Base-by-base conservation (phyloP, 306 rosid species). In the Rubus idaeus region DNA sequence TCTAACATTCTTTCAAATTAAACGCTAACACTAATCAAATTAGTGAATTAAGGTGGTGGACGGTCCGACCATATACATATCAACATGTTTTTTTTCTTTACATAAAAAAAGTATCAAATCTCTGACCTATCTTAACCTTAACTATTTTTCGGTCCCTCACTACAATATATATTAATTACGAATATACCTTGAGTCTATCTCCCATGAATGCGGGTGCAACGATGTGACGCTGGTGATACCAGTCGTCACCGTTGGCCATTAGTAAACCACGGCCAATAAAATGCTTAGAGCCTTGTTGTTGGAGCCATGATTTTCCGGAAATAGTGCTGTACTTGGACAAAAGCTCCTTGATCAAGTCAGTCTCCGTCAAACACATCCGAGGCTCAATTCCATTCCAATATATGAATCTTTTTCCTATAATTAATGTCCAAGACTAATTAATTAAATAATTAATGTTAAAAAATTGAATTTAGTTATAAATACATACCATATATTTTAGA, bases 401-500 rank as follows among this genome's bases (percentile, higher is more conserved):
- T 26, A 86, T 75, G 62, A 86, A 86, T 50, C 89, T 75, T 47
- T 80, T 83, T 17, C 89, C 89, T 86, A 16, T 35, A 14, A 56
- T 57, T 45, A 62, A 35, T 74, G 39, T 6, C 18, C 26, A 1
- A 1, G 3, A 3, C 21, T 16, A 26, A 71, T 30, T 14, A 35
- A 39, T 52, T 35, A 10, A 9, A 35, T 37, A 70, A 3, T 11
- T 14, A 37, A 30, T 10, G 40, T 11, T 11, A 60, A 11, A 10
- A 10, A 11, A 23, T n/a, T 55, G 61, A 62, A 62, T 62, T 0
- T 6, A 35, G 35, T 12, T 35, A 26, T 39, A 20, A 0, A 42
- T 39, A 20, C 45, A 8, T 78, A 91, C 98, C 98, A 26, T 85
- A 89, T 84, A 85, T 93, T 56, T 78, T 56, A 40, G 96, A 89